phyloP scores from a whole-genome alignment of 257 asterid genomes.

The Paraleonurus japonicus region DNA sequence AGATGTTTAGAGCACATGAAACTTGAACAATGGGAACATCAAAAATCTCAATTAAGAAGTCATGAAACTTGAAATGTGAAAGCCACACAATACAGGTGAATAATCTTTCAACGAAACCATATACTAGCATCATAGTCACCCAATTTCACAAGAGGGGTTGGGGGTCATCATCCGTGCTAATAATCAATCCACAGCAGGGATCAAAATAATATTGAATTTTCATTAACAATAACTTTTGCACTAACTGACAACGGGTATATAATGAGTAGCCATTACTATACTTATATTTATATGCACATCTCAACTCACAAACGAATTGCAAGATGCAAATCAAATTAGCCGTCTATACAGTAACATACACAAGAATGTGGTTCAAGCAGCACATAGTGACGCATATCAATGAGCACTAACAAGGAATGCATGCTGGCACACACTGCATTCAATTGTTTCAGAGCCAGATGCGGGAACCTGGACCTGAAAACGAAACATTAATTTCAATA shows the following conservation, averaged over 20 bases:
- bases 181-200: neutral
- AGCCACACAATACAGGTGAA: neutral
- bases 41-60: neutral
- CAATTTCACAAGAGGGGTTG: neutral
- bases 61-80: neutral
- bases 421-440: slow-evolving; percentile 91
- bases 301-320: neutral
- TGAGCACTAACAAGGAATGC: slow-evolving; percentile 71
- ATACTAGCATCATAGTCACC: too few relatives aligned
- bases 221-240: slow-evolving; percentile 10
- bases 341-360: neutral
- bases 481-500: neutral
- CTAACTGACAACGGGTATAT: neutral
- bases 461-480: slow-evolving; percentile 70
- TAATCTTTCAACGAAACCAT: too few relatives aligned
- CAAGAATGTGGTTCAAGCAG: neutral
- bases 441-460: slow-evolving; percentile 76
- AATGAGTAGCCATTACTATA: neutral
- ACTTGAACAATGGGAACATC: neutral
- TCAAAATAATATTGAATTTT: neutral
- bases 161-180: neutral
- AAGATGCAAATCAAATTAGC: slow-evolving; percentile 3
- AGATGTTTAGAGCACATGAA: neutral
- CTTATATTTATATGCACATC: neutral
- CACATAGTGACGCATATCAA: slow-evolving; percentile 24